phyloP scores from a whole-genome alignment of 2,329 filamentous ascomycete genomes.

The Cryphonectria carpinicola region DNA sequence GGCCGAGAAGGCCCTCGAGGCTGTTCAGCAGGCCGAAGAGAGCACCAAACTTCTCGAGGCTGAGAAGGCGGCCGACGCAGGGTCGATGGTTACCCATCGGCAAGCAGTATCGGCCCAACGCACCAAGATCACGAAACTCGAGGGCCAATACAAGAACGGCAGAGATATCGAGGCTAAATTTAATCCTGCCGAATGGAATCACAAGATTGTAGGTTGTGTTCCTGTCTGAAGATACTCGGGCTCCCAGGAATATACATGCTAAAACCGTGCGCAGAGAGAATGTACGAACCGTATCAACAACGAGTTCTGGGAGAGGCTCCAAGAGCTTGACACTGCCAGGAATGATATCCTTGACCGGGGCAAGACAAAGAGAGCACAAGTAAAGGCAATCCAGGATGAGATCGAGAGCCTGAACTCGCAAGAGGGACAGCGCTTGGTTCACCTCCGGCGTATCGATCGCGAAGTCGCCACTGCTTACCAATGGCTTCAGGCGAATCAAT shows the following conservation, averaged over 20 bases:
- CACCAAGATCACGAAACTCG: slow-evolving; percentile 63
- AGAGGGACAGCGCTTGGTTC: slow-evolving; percentile 71
- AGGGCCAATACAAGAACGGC: slow-evolving; percentile 63
- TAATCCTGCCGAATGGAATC: slow-evolving; percentile 71
- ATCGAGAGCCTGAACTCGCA: slow-evolving; percentile 70
- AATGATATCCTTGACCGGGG: slow-evolving; percentile 48
- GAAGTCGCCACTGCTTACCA: slow-evolving; percentile 75
- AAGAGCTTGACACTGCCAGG: slow-evolving; percentile 31
- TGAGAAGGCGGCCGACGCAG: slow-evolving; percentile 56
- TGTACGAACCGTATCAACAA: slow-evolving; percentile 24
- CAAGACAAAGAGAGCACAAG: slow-evolving; percentile 44
- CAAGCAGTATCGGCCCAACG: slow-evolving; percentile 55
- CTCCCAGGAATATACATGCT: background rate
- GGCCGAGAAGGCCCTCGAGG: slow-evolving; percentile 49
- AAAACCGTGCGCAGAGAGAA: slow-evolving; percentile 23
- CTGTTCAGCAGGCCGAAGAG: slow-evolving; percentile 44
- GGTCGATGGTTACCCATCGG: slow-evolving; percentile 53
- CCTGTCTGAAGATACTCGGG: background rate
- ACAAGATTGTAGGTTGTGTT: slow-evolving; percentile 56
- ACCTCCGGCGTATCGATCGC: slow-evolving; percentile 61
- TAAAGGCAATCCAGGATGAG: slow-evolving; percentile 48
- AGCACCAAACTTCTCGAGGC: slow-evolving; percentile 52
- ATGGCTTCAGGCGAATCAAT: slow-evolving; percentile 77
- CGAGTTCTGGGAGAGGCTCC: slow-evolving; percentile 29
- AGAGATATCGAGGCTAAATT: slow-evolving; percentile 60